Evolutionary conservation across 1,284 basidiomycete species (phyloP).

Genomic region (Cystobasidiaceae sp.): DNA sequence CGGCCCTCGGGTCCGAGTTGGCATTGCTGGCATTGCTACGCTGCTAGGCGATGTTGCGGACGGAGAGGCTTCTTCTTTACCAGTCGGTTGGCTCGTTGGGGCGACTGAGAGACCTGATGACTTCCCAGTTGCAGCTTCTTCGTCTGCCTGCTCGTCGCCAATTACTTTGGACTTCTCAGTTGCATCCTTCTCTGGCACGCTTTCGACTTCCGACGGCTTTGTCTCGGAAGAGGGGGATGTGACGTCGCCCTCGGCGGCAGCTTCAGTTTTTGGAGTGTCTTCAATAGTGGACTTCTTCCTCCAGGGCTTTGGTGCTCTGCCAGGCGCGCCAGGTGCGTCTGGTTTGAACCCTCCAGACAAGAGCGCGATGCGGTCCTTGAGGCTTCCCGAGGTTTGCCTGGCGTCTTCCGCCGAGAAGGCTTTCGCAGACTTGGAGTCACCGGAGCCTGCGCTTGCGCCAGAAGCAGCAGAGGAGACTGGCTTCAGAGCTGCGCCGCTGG

Average conservation of each 20-base stretch:
- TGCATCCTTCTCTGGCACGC: too few relatives aligned
- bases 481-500: slow-evolving; percentile 14
- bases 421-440: neutral
- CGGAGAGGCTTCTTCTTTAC: too few relatives aligned
- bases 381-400: slow-evolving; percentile 64
- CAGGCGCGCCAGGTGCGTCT: slow-evolving; percentile 57
- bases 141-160: too few relatives aligned
- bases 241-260: neutral
- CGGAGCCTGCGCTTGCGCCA: neutral
- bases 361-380: slow-evolving; percentile 89
- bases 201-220: too few relatives aligned
- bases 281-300: too few relatives aligned
- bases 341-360: slow-evolving; percentile 57
- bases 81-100: too few relatives aligned
- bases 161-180: too few relatives aligned
- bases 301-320: slow-evolving; percentile 57
- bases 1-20: slow-evolving; percentile 38
- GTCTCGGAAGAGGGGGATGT: neutral
- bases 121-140: slow-evolving; percentile 35
- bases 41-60: neutral
- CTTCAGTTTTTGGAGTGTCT: too few relatives aligned
- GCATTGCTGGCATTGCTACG: slow-evolving; percentile 37
- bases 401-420: slow-evolving; percentile 77
- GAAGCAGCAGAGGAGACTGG: slow-evolving; percentile 1
- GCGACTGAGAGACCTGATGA: neutral